These are phyloP conservation scores for Fimicolochytrium jonesii DNA, from an alignment of 192 early-diverging fungal genomes.

Conservation along the genomic window DNA sequence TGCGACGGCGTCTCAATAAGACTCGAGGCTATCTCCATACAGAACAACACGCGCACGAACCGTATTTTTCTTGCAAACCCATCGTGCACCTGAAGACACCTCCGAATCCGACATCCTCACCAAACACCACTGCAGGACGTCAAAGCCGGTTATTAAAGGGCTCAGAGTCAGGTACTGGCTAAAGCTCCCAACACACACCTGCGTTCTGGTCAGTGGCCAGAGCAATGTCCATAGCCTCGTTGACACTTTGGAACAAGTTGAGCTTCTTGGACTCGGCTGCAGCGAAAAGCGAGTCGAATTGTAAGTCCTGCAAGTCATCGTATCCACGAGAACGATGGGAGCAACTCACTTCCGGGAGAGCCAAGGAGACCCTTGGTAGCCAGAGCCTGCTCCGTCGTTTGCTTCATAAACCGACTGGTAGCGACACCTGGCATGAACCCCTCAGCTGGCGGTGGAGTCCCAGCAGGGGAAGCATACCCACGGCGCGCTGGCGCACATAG, in stretches of 20 bases:
- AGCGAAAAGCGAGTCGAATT: too few species aligned
- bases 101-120: constrained; percentile 96
- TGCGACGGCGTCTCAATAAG: background rate
- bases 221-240: constrained; percentile 89
- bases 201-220: constrained; percentile 84
- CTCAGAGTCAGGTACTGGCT: too few species aligned
- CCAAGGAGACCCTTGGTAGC: too few species aligned
- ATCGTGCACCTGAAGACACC: constrained; percentile 95
- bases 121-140: constrained; percentile 73
- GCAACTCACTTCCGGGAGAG: too few species aligned
- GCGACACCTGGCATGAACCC: constrained; percentile 80
- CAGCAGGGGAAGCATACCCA: constrained; percentile 1
- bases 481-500: too few species aligned
- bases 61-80: constrained; percentile 86
- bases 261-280: constrained; percentile 86
- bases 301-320: too few species aligned
- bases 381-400: constrained; percentile 67
- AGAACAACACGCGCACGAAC: too few species aligned
- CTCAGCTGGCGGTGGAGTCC: constrained; percentile 61
- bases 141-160: background rate
- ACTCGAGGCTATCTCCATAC: background rate
- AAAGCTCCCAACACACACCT: constrained; percentile 39
- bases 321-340: too few species aligned
- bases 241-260: constrained; percentile 92
- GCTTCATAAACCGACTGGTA: constrained; percentile 72